Base-by-base conservation (phyloP, 306 rosid species). In the Aeschynomene evenia region DNA sequence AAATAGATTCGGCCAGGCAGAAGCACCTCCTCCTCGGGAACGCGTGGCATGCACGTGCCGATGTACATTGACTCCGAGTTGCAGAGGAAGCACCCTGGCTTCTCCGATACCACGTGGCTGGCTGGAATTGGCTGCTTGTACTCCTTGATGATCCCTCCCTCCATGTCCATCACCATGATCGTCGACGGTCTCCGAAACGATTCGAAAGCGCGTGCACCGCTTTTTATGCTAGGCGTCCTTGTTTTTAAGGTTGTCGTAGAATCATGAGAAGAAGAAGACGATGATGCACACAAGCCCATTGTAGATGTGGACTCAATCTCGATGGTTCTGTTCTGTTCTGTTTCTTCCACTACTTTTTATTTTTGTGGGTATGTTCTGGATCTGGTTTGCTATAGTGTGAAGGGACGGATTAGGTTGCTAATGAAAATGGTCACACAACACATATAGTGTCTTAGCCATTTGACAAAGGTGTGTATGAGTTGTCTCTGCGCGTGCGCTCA, bases 1-100 rank as follows among this genome's bases (percentile, higher is more conserved):
- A 92, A 86, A 80, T 92, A 92, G 61, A 92, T 88, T 80, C 88
- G 83, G 2, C 96, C 91, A 0, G 82, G 80, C 6, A 77, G 77
- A 28, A 88, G 89, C 37, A 76, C 77, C 36, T 90, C 93, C 0
- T 85, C 88, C 5, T 77, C 87, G 12, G 89, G 51, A 20, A 88
- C 70, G 4, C 73, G 81, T 33, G 92, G 81, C 62, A 80, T 49
- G 59, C 85, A 72, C 75, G 69, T 67, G 49, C 96, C 98, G 4
- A 92, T 63, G 12, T 65, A 59, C 81, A 92, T 71, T 40, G 87
- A 70, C 64, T 89, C 96, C 1, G 89, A 81, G 72, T 84, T 85
- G 73, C 96, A 83, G 67, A 92, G 83, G 75, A 86, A 75, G 34
- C 77, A 72, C 24, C 24, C 48, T 1, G 85, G 87, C 16, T 75